Evolutionary conservation across 2,329 filamentous ascomycete genomes (phyloP).

Genomic region (Triangularia setosa): DNA sequence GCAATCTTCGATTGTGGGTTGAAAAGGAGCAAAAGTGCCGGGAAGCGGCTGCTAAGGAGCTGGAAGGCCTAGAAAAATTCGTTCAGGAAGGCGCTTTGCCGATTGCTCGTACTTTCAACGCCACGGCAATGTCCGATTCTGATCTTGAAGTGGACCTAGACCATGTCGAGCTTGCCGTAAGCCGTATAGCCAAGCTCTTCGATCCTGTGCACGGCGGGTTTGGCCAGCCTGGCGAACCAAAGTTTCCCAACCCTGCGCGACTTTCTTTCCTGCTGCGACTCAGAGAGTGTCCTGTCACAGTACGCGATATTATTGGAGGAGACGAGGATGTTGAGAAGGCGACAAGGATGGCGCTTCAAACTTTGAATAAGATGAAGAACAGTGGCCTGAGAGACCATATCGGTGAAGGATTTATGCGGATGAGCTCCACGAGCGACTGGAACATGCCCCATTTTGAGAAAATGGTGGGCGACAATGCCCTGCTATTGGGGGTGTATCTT

Average conservation of each 20-base stretch:
- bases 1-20: slow-evolving; percentile 71
- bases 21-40: slow-evolving; percentile 81
- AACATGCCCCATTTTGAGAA: slow-evolving; percentile 95
- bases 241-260: slow-evolving; percentile 86
- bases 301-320: slow-evolving; percentile 88
- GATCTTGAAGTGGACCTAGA: slow-evolving; percentile 73
- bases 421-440: slow-evolving; percentile 90
- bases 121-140: slow-evolving; percentile 26
- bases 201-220: slow-evolving; percentile 80
- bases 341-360: slow-evolving; percentile 74
- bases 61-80: slow-evolving; percentile 77
- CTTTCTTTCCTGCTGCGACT: slow-evolving; percentile 77
- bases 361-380: slow-evolving; percentile 67
- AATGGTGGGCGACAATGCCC: slow-evolving; percentile 88
- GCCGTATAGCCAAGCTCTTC: slow-evolving; percentile 75
- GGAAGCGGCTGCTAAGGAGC: slow-evolving; percentile 77
- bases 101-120: slow-evolving; percentile 30
- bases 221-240: slow-evolving; percentile 60
- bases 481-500: slow-evolving; percentile 77
- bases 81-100: slow-evolving; percentile 78
- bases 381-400: slow-evolving; percentile 55
- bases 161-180: slow-evolving; percentile 83
- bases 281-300: slow-evolving; percentile 63
- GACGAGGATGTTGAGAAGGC: slow-evolving; percentile 70
- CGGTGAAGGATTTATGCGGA: slow-evolving; percentile 60